These are phyloP conservation scores for Plasmopara muralis DNA, from an alignment of 352 stramenopile species.

Conservation along the genomic window DNA sequence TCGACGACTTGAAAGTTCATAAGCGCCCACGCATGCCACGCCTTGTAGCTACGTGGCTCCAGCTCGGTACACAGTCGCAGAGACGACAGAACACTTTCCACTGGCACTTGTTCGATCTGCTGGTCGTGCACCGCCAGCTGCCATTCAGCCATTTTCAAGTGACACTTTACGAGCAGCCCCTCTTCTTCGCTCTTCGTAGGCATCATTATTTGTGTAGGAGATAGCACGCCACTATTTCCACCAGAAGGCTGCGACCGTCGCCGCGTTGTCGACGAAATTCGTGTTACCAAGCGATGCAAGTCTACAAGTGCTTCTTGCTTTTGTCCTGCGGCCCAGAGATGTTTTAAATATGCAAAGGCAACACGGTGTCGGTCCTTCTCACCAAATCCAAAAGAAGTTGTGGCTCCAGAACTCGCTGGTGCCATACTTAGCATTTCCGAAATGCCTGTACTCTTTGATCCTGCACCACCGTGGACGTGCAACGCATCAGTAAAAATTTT, in stretches of 20 bases:
- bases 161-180: constrained; percentile 74
- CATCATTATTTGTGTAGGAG: constrained; percentile 23
- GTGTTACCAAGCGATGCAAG: constrained; percentile 77
- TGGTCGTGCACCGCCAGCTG: constrained; percentile 77
- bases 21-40: constrained; percentile 96
- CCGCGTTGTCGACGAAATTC: constrained; percentile 38
- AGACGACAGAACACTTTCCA: constrained; percentile 59
- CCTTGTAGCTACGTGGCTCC: constrained; percentile 73
- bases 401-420: constrained; percentile 48
- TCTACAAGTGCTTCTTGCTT: constrained; percentile 85
- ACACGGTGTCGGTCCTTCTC: constrained; percentile 90
- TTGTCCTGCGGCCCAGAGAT: constrained; percentile 88
- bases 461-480: constrained; percentile 37
- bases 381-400: constrained; percentile 51
- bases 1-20: constrained; percentile 96
- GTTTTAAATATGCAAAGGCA: constrained; percentile 93
- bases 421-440: constrained; percentile 50
- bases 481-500: constrained; percentile 83
- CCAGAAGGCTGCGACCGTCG: constrained; percentile 17
- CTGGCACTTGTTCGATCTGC: constrained; percentile 69
- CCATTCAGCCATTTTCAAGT: constrained; percentile 82
- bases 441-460: constrained; percentile 16
- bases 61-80: constrained; percentile 64
- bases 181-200: constrained; percentile 45
- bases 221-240: constrained; percentile 14